Evolutionary conservation across 192 early-diverging fungal genomes (phyloP), one percentile per base, ranked within the genome.

Genomic region (Podila epigama): DNA sequence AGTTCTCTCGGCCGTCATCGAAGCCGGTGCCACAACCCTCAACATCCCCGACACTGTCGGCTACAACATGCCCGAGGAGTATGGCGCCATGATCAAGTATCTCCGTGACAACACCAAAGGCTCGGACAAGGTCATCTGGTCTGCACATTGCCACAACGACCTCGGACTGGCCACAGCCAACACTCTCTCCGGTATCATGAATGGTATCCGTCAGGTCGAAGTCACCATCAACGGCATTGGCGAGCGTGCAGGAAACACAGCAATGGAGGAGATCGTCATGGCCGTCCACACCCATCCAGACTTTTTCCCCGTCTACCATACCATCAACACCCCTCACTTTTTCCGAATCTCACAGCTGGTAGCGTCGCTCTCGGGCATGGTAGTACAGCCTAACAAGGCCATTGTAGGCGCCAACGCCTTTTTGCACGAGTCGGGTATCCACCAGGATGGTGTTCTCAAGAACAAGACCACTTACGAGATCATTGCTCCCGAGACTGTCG

Each of bases 1-100:
- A 66, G 92, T 97, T 13, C 81, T 98, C 25, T 87, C 82, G 5
- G 87, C 87, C 37, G 94, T 97, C 35, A 92, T 96, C 62, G 85
- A 87, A 63, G 96, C 96, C 12, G 97, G 97, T 37, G 97, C 95
- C 15, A 94, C 93, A 2, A 98, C 96, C 7, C 80, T 98, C 54
- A 98, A 98, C 79, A 97, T 98, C 60, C 96, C 97, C n/a, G 97
- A 98, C 71, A 98, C 97, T 0, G 97, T 98, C 28, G 97, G 97
- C 0, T 97, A 97, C 85, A 96, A 92, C 72, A 92, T 86, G 22
- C 97, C 97, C 8, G 85, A 90, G 50, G 92, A 98, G 82, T 97
- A 95, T 77, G 97, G 96, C 10, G 78, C 68, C 16, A 84, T 95
- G 79, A 95, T 98, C 77, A 87, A 89, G 62, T 91, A 95, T 79